phyloP scores from a whole-genome alignment of 306 rosid genomes.

The Rubus idaeus region DNA sequence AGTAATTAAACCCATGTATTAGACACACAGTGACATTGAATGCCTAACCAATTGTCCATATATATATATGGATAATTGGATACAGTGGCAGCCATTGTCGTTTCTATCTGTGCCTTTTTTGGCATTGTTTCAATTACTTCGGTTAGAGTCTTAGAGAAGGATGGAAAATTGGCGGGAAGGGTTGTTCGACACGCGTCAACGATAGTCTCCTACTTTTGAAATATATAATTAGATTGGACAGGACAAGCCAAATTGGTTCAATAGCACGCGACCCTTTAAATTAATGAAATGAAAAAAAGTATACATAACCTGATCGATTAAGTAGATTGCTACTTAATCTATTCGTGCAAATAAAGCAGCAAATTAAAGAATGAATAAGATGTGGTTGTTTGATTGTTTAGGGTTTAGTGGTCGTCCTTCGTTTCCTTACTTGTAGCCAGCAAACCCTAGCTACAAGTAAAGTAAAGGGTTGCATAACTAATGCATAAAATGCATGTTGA shows the following conservation, averaged over 20 bases:
- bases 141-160: too few relatives aligned
- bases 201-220: constrained; percentile 11
- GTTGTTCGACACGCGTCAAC: constrained; percentile 18
- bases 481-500: not conserved
- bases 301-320: not conserved
- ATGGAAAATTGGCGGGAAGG: constrained; percentile 7
- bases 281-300: not conserved
- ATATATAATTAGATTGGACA: not conserved
- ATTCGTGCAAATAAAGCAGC: not conserved
- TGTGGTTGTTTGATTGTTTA: not conserved
- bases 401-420: constrained; percentile 20
- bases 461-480: too few relatives aligned
- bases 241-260: constrained; percentile 35
- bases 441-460: constrained; percentile 11
- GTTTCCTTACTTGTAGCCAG: constrained; percentile 5
- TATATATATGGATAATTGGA: not conserved
- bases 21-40: constrained; percentile 6
- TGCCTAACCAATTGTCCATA: constrained; percentile 5
- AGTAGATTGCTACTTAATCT: not conserved
- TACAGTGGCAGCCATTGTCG: constrained; percentile 38
- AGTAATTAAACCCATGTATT: not conserved
- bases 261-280: constrained; percentile 29
- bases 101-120: constrained; percentile 4
- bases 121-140: constrained; percentile 20
- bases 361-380: constrained; percentile 12